Evolutionary conservation across 345 rosid species (phyloP), one percentile per base, ranked within the genome.

Genomic region (Camelina sativa): DNA sequence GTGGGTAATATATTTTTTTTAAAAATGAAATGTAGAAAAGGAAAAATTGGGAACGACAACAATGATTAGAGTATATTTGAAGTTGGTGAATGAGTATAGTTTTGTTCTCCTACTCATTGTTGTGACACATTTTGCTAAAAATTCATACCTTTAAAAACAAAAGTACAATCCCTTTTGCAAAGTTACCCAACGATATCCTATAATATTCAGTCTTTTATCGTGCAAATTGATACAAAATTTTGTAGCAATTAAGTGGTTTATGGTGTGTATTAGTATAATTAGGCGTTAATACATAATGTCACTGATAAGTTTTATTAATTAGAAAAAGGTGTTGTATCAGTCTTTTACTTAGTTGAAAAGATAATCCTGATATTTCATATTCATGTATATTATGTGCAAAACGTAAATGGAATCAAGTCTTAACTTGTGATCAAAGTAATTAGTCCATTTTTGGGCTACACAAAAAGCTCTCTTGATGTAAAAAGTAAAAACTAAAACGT

Each of bases 61-160:
- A 52, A 68, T 76, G 51, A 34, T 62, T 69, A 62, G 6, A 54
- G n/a, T 22, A 76, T 22, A 69, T 44, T 43, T 70, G 70, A 70
- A 57, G 80, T 76, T 71, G 71, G 76, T 76, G 76, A 48, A 70
- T 70, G 67, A 70, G 72, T 70, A 56, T 19, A 19, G 67, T 77
- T 64, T 71, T 72, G 28, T 71, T 64, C 40, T 76, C 61, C 41
- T 62, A 13, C 65, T 62, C 44, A 54, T 30, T 69, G 70, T 62
- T 69, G 70, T 62, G 66, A 55, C 37, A 46, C 59, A 61, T 69
- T 28, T 53, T 38, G 64, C 70, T 52, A 68, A 67, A 67, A 67
- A 57, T 62, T 76, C 66, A 56, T 53, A 64, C 28, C 65, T 62
- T 63, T 46, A 1, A 25, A 58, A 46, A 73, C 58, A 10, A 56